These are phyloP conservation scores for Skeletonema menzelii DNA, from an alignment of 108 stramenopile species.

Conservation along the genomic window DNA sequence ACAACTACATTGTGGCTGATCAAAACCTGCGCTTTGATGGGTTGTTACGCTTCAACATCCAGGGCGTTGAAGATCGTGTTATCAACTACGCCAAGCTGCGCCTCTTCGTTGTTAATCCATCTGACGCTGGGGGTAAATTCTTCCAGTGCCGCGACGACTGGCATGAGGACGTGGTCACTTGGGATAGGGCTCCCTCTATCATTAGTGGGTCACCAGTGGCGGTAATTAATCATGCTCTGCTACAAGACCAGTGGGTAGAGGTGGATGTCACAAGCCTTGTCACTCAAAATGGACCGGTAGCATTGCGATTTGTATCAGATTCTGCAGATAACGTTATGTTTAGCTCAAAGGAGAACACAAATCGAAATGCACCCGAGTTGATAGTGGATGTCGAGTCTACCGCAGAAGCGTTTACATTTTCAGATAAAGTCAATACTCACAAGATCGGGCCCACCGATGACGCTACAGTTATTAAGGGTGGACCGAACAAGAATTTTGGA, in stretches of 20 bases:
- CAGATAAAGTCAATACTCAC: slow-evolving; percentile 22
- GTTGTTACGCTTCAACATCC: slow-evolving; percentile 36
- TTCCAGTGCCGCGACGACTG: slow-evolving; percentile 27
- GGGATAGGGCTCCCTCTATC: slow-evolving; percentile 38
- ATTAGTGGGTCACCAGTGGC: slow-evolving; percentile 20
- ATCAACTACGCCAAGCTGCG: slow-evolving; percentile 37
- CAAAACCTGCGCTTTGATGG: slow-evolving; percentile 43
- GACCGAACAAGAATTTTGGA: slow-evolving; percentile 31
- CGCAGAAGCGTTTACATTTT: background rate
- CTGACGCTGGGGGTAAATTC: slow-evolving; percentile 35
- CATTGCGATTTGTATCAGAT: slow-evolving; percentile 26
- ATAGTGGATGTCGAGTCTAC: slow-evolving; percentile 29
- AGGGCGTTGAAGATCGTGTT: slow-evolving; percentile 21
- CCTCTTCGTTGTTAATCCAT: slow-evolving; percentile 25
- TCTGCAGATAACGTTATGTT: slow-evolving; percentile 41
- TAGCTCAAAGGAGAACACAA: slow-evolving; percentile 42
- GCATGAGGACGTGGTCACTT: slow-evolving; percentile 44
- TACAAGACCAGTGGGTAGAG: slow-evolving; percentile 33
- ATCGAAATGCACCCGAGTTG: slow-evolving; percentile 33
- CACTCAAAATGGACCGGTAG: slow-evolving; percentile 27
- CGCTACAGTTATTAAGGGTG: slow-evolving; percentile 22
- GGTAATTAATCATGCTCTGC: slow-evolving; percentile 16
- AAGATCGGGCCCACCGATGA: slow-evolving; percentile 45
- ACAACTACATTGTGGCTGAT: slow-evolving; percentile 37
- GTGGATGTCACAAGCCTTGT: slow-evolving; percentile 34